Evolutionary conservation across 2,329 filamentous ascomycete species (phyloP), one percentile per base, ranked within the genome.

Genomic region (Huntiella abstrusa): DNA sequence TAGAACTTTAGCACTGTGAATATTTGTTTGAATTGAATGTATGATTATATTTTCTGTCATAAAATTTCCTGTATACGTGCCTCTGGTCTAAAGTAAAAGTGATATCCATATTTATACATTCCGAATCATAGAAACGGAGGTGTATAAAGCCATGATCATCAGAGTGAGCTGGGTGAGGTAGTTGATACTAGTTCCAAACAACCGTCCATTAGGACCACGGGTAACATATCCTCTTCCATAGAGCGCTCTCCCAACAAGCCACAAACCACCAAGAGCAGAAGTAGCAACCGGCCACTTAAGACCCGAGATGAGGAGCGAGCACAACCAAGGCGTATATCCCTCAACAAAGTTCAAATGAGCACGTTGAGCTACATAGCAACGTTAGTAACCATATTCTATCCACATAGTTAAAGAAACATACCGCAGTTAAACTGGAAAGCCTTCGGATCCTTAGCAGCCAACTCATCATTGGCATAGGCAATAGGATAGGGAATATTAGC

Each of bases 311-410:
- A 77, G 57, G 8, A 78, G 60, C 17, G 65, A 60, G 16, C 61
- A 64, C 8, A 79, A 55, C 55, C 71, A 64, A 3, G 71, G 63
- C 6, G 68, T 61, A 33, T 72, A 62, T 60, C 73, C 77, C 64
- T 81, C 77, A 52, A 65, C 66, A 61, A 68, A 80, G 64, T 80
- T 79, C 54, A 64, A 60, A 57, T 81, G 77, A 7, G 73, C 68
- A 41, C 73, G 70, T 55, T 78, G 74, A 45, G 71, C 68, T 70
- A 15, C 37, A 47, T 33, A n/a, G 13, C 2, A 37, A 28, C 6
- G 16, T 40, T 5, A 5, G 13, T 40, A 17, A 40, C n/a, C 22
- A 40, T 10, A 17, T 28, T 28, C 22, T 10, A 13, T 10, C 22
- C 22, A 8, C 11, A 33, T 11, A 32, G 42, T 34, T 5, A 36